Evolutionary conservation across 805 yeast genomes (phyloP), one percentile per base, ranked within the genome.

Genomic region (Pichia gijzeniarum): DNA sequence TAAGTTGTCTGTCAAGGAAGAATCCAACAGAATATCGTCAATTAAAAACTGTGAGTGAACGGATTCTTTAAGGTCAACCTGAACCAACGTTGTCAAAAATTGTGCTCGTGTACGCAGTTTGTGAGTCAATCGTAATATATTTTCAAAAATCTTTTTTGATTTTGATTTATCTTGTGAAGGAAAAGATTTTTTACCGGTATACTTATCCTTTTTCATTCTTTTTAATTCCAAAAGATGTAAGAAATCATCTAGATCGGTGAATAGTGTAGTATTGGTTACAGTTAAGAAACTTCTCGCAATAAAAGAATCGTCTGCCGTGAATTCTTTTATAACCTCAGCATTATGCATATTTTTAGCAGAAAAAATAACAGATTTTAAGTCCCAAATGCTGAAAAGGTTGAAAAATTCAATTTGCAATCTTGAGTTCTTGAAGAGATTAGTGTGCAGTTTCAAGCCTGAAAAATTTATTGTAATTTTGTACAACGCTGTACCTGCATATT

Each of bases 1-100:
- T 18, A 53, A 30, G 32, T 55, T 58, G 43, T 54, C 58, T 6
- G 58, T 48, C 5, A 52, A 44, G 4, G 63, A 52, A 3, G 61
- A 56, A 49, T 61, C 65, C 10, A 59, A 16, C 2, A 57, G 40
- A 2, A 55, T 43, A 46, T 62, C 66, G 40, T 59, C 62, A 10
- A 58, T 16, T 14, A 48, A 27, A 18, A 58, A 30, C 17, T 47
- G 40, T 4, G 44, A 28, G 2, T 42, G 20, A 7, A 59, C 17
- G 5, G 45, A 46, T 2, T 54, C 53, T 7, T 40, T 36, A 8
- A 60, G 30, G 3, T 43, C 31, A 2, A 59, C 9, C 21, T 45
- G 44, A 21, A 57, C n/a, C 16, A 42, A 32, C 10, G 57, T 38
- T n/a, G 56, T 50, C 17, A 59, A 27, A 9, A 60, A 37, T 30